Evolutionary conservation across 2,329 filamentous ascomycete species (phyloP), one percentile per base, ranked within the genome.

Genomic region (Byssochlamys sp.): DNA sequence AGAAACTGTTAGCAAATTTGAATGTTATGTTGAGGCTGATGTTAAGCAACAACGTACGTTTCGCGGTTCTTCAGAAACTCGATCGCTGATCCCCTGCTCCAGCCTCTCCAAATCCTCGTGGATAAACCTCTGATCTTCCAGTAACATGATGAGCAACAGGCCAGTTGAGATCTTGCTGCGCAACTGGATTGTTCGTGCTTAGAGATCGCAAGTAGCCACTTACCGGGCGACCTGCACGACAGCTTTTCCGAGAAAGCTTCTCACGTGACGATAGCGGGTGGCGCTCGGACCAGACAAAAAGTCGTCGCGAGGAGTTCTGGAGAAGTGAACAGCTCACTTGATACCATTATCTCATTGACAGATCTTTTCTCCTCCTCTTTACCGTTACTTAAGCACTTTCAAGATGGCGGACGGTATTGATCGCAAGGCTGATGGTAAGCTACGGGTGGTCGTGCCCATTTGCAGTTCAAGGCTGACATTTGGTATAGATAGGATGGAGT

Each of bases 21-120:
- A 31, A 26, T 25, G 45, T 55, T 29, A 54, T 31, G 29, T 31
- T 10, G 7, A 31, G 4, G 29, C 10, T 10, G 2, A 57, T 14
- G 49, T 33, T n/a, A 33, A 58, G 35, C 49, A 45, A 53, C 52
- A 56, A 79, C 85, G 73, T 78, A 91, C 90, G 73, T 92, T 88
- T 75, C 88, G 89, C 52, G 92, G 91, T 63, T 97, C 91, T 64
- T 96, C 90, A 61, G 85, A 81, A 60, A 95, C 84, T 68, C 91
- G 88, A 76, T 97, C 91, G 56, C 90, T 88, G 67, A 96, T 88
- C 56, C 89, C 94, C 73, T 96, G 90, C 76, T 99, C 94, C 59
- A 99, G 83, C 62, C 94, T 87, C 81, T 99, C 94, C 54, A 99
- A 79, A 75, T 99, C 94, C 83, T 99, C 94, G 67, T 96, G 91